Conservation (phyloP, 768 basidiomycete genomes). For the Nidularia sp. region DNA sequence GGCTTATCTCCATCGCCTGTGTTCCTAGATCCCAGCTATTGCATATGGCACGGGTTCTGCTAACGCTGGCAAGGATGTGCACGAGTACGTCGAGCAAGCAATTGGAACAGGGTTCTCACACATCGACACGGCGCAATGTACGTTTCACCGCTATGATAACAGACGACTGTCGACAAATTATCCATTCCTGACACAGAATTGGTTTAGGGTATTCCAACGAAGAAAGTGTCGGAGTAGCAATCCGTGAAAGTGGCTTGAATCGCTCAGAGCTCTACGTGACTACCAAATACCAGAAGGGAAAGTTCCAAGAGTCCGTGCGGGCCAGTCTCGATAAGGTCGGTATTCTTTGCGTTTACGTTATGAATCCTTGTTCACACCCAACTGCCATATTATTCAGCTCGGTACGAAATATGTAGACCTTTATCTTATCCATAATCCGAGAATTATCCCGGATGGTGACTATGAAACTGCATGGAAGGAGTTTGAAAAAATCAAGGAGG, state of each 20-base stretch:
- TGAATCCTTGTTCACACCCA: neutral
- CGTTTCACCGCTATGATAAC: slow-evolving; percentile 2
- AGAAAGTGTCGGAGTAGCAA: slow-evolving; percentile 31
- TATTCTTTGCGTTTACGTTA: neutral
- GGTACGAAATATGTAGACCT: slow-evolving; percentile 59
- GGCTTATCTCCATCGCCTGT: neutral
- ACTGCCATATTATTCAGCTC: slow-evolving; percentile 35
- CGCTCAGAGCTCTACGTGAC: slow-evolving; percentile 48
- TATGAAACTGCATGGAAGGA: slow-evolving; percentile 45
- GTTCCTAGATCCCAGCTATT: slow-evolving; percentile 52
- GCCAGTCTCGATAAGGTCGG: slow-evolving; percentile 48
- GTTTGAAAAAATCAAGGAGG: slow-evolving; percentile 50
- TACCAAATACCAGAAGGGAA: slow-evolving; percentile 46
- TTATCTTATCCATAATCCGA: slow-evolving; percentile 64
- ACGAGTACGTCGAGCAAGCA: slow-evolving; percentile 51
- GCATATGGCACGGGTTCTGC: slow-evolving; percentile 60
- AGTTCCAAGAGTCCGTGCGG: slow-evolving; percentile 33
- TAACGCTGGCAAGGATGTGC: slow-evolving; percentile 42
- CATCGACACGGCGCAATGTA: slow-evolving; percentile 59
- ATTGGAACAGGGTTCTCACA: slow-evolving; percentile 59
- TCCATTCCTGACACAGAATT: too few relatives aligned
- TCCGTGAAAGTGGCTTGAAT: slow-evolving; percentile 39
- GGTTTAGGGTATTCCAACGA: slow-evolving; percentile 14
- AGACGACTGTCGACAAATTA: too few relatives aligned
- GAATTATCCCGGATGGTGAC: slow-evolving; percentile 16